phyloP scores from a whole-genome alignment of 192 early-diverging fungal species.

The Coemansia sp. region DNA sequence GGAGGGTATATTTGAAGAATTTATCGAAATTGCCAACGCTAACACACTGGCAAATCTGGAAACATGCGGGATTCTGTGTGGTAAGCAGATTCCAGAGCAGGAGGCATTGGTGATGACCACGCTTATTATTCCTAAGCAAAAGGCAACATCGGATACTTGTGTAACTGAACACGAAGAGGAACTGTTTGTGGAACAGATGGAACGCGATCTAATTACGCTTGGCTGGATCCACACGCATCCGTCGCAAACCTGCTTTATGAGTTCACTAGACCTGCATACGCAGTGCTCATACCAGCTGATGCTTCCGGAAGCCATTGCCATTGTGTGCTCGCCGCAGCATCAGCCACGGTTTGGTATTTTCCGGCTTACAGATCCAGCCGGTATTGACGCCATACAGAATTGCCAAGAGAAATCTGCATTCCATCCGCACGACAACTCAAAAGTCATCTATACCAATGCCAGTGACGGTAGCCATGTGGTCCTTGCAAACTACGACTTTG shows the following conservation, averaged over 20 bases:
- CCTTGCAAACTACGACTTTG: constrained; percentile 47
- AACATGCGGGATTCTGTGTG: constrained; percentile 84
- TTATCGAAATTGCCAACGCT: constrained; percentile 63
- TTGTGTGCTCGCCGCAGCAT: constrained; percentile 77
- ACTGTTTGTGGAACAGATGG: constrained; percentile 71
- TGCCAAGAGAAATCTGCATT: constrained; percentile 70
- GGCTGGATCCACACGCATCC: constrained; percentile 96
- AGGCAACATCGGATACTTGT: constrained; percentile 81
- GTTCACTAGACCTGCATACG: constrained; percentile 88
- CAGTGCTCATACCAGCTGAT: constrained; percentile 88
- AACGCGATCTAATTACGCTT: constrained; percentile 72
- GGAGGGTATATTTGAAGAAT: constrained; percentile 61
- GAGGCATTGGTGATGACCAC: constrained; percentile 59
- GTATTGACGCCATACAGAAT: constrained; percentile 71
- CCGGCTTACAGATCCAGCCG: constrained; percentile 80
- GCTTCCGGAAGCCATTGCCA: constrained; percentile 90
- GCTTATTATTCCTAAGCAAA: constrained; percentile 87
- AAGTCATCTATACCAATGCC: constrained; percentile 42
- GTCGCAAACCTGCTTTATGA: constrained; percentile 92
- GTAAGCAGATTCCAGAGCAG: constrained; percentile 58
- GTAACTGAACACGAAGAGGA: constrained; percentile 82
- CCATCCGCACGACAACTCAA: constrained; percentile 68
- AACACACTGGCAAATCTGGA: constrained; percentile 83
- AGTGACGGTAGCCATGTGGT: constrained; percentile 47
- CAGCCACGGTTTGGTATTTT: constrained; percentile 77